Base-by-base conservation (phyloP, 192 early-diverging fungal genomes). In the Coemansia sp. region DNA sequence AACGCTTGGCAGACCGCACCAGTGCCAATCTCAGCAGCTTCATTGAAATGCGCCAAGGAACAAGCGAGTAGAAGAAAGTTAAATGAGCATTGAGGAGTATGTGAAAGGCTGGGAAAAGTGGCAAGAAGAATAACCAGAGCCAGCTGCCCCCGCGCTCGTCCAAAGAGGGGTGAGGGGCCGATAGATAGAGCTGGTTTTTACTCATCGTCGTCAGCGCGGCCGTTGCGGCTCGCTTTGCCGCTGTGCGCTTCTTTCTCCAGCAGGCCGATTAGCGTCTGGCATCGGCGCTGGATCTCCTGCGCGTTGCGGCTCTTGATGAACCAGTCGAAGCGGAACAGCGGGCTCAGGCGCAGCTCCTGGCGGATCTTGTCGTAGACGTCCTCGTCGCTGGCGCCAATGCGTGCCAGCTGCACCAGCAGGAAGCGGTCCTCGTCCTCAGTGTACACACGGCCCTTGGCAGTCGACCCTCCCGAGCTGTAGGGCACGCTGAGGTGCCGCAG, bases 391-490 rank as follows among this genome's bases (percentile, higher is more conserved):
- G 92, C 92, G 3, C 94, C 93, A 57, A 89, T 87, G 49, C 86
- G 89, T 18, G 92, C 89, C 46, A 97, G 71, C 57, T 81, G 83
- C 11, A 99, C 90, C 35, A 99, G 74, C 71, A 99, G 68, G 66
- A 94, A 99, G 17, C 96, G 87, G 70, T 99, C 96, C 76, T 99
- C 96, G 23, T 96, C 93, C 58, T 99, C 96, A 0, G 93, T 93
- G 50, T 72, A 80, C 64, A 84, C 94, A 30, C 88, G 89, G 35
- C 93, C 93, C 46, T 87, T 92, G 47, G 84, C 88, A 0, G 83
- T 78, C 8, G 68, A 67, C 7, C 75, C 75, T 30, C 75, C 75
- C 53, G 90, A 87, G 47, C 85, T 87, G 69, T 98, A 98, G 6
- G 86, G 82, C 23, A 99, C 87, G 68, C 82, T 82, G 51, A 99